Percentiles rank a stretch among this genome's conserved stretches.
Conservation (phyloP, 345 rosid genomes). For the Brassica rapa region DNA sequence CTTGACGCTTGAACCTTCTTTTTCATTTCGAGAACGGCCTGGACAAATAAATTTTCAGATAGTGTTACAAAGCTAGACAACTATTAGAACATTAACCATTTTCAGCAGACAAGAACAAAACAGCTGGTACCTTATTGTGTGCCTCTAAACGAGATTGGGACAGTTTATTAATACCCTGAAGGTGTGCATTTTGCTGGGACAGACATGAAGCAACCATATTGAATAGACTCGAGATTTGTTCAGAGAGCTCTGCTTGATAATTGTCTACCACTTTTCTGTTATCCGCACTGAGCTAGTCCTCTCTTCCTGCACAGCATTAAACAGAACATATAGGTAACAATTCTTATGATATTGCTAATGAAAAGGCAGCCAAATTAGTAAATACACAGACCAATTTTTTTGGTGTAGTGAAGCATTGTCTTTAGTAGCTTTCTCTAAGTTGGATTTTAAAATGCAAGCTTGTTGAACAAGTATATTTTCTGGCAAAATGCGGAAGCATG, state of each 20-base stretch:
- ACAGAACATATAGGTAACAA: background rate
- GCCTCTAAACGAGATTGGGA: slow-evolving; percentile 61
- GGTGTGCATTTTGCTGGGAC: slow-evolving; percentile 76
- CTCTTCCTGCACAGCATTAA: slow-evolving; percentile 58
- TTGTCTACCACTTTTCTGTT: slow-evolving; percentile 70
- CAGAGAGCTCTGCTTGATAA: slow-evolving; percentile 64
- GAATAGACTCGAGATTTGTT: slow-evolving; percentile 65
- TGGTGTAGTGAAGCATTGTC: slow-evolving; percentile 74
- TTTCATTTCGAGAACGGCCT: slow-evolving; percentile 74
- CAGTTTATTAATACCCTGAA: slow-evolving; percentile 63
- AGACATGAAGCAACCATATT: slow-evolving; percentile 60
- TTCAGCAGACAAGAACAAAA: slow-evolving; percentile 6
- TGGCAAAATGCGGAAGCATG: slow-evolving; percentile 34
- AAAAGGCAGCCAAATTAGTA: slow-evolving; percentile 4
- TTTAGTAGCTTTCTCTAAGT: slow-evolving; percentile 78
- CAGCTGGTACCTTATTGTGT: slow-evolving; percentile 61
- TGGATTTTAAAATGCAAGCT: slow-evolving; percentile 72
- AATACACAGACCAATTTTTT: slow-evolving; percentile 69
- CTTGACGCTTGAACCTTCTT: slow-evolving; percentile 64
- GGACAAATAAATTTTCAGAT: slow-evolving; percentile 16
- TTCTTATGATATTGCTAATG: background rate
- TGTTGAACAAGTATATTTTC: slow-evolving; percentile 82
- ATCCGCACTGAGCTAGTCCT: slow-evolving; percentile 74
- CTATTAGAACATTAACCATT: background rate
- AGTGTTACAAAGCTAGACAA: background rate